Percentiles rank a stretch among this genome's conserved stretches.
Evolutionary conservation across 2,329 filamentous ascomycete species (phyloP).

Genomic region (Sporothrix pseudoabietina): DNA sequence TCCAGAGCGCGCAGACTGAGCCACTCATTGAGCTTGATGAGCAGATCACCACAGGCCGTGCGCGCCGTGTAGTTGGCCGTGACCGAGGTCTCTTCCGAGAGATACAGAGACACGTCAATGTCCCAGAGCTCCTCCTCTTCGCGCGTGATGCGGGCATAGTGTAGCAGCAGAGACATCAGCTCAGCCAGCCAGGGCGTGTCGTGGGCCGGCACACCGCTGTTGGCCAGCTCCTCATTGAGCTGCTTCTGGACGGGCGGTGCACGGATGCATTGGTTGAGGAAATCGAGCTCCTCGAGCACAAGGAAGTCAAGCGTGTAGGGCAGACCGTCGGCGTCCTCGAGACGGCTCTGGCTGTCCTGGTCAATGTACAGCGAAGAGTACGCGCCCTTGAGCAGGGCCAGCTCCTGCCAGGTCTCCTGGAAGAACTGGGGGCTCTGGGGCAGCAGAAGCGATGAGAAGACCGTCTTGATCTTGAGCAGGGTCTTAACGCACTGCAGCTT

Average conservation of each 20-base stretch:
- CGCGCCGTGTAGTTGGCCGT: slow-evolving; percentile 95
- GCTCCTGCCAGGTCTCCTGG: slow-evolving; percentile 84
- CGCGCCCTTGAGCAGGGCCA: slow-evolving; percentile 68
- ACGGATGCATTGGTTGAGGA: slow-evolving; percentile 86
- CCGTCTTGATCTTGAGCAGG: slow-evolving; percentile 80
- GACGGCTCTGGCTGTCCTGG: slow-evolving; percentile 78
- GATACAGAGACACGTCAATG: slow-evolving; percentile 91
- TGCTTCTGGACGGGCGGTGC: slow-evolving; percentile 87
- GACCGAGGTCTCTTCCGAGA: slow-evolving; percentile 92
- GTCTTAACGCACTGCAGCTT: slow-evolving; percentile 96
- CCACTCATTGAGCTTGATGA: slow-evolving; percentile 94
- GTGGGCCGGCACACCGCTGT: slow-evolving; percentile 55
- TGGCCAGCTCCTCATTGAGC: slow-evolving; percentile 75
- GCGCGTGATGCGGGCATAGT: slow-evolving; percentile 84
- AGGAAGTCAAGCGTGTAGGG: slow-evolving; percentile 94
- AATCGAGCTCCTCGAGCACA: slow-evolving; percentile 90
- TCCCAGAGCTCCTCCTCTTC: slow-evolving; percentile 97
- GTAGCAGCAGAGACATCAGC: slow-evolving; percentile 80
- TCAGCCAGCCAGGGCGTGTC: slow-evolving; percentile 81
- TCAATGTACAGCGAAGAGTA: slow-evolving; percentile 86
- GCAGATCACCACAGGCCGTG: slow-evolving; percentile 86
- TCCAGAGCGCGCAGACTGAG: slow-evolving; percentile 74
- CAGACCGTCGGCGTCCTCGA: slow-evolving; percentile 88
- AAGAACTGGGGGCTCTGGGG: slow-evolving; percentile 84
- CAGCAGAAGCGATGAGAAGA: slow-evolving; percentile 80